Conservation (phyloP, 2,329 filamentous ascomycete genomes). For the Clarireedia monteithiana region DNA sequence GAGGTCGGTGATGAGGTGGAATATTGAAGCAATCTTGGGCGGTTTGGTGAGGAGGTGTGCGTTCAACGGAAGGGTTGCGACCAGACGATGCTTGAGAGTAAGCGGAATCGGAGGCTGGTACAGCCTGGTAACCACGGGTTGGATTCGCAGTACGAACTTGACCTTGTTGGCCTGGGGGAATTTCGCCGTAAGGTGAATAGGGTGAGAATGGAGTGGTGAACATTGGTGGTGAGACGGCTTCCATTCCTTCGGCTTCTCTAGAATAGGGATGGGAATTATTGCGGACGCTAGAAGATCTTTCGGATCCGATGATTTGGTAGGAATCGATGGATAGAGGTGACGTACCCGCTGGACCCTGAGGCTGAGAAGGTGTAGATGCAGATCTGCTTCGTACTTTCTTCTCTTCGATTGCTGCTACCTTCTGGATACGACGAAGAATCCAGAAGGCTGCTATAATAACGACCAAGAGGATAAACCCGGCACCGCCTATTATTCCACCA, state of each 20-base stretch:
- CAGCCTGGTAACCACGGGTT: neutral
- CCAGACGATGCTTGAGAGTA: conserved; percentile 2
- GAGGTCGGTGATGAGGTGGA: neutral
- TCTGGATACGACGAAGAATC: conserved; percentile 42
- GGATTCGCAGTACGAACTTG: neutral
- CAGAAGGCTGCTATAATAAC: conserved; percentile 40
- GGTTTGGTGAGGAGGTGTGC: neutral
- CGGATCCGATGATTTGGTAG: conserved; percentile 22
- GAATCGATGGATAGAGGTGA: conserved; percentile 23
- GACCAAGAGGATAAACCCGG: conserved; percentile 39
- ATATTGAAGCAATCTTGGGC: conserved; percentile 4
- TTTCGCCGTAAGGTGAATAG: neutral
- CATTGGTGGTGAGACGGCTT: conserved; percentile 17
- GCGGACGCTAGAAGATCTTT: conserved; percentile 7
- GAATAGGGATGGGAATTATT: conserved; percentile 11
- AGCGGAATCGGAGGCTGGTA: conserved; percentile 3
- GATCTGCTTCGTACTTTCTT: conserved; percentile 14
- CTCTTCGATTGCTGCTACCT: conserved; percentile 24
- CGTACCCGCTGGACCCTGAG: conserved; percentile 4
- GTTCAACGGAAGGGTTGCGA: conserved; percentile 3
- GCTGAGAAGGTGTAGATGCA: conserved; percentile 10
- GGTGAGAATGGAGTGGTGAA: neutral
- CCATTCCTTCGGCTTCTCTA: neutral
- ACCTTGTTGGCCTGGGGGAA: neutral
- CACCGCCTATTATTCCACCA: conserved; percentile 47